A percentile compares a stretch with the other conserved stretches of the same genome.
Conservation (phyloP, 1,139 yeast species). For the Hansenula sp. region DNA sequence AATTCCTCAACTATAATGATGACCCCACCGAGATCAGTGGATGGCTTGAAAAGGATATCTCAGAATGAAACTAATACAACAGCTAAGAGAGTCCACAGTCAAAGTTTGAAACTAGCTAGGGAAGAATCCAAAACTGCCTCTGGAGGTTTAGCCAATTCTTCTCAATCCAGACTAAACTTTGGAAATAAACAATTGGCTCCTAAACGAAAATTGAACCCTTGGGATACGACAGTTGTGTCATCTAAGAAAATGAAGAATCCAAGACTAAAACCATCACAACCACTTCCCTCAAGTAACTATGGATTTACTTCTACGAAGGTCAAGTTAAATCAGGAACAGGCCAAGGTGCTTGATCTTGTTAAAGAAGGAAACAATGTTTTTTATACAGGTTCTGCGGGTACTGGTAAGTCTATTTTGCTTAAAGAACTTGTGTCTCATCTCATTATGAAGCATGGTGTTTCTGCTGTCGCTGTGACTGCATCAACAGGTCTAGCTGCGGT, state of each 20-base stretch:
- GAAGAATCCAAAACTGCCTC: background rate
- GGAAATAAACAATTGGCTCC: conserved; percentile 6
- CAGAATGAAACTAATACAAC: no score
- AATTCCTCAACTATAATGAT: no score
- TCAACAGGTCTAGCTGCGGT: conserved; percentile 92
- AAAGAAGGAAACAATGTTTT: conserved; percentile 49
- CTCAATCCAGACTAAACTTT: conserved; percentile 10
- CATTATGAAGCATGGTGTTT: conserved; percentile 35
- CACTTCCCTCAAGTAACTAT: background rate
- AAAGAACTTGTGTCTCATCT: conserved; percentile 49
- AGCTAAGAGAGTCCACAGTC: background rate
- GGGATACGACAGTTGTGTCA: conserved; percentile 8
- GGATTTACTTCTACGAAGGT: background rate
- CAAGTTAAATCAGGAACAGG: conserved; percentile 40
- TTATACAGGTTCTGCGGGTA: conserved; percentile 82
- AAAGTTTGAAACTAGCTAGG: no score
- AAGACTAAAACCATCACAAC: conserved; percentile 4
- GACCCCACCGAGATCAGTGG: background rate
- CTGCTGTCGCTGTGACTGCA: conserved; percentile 75
- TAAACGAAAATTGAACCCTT: conserved; percentile 13
- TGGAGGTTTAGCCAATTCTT: background rate
- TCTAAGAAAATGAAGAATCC: conserved; percentile 16
- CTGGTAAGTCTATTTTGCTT: conserved; percentile 78
- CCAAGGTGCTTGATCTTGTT: conserved; percentile 44
- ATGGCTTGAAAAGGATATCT: no score